phyloP scores from a whole-genome alignment of 345 rosid species.

The Raphanus raphanistrum region DNA sequence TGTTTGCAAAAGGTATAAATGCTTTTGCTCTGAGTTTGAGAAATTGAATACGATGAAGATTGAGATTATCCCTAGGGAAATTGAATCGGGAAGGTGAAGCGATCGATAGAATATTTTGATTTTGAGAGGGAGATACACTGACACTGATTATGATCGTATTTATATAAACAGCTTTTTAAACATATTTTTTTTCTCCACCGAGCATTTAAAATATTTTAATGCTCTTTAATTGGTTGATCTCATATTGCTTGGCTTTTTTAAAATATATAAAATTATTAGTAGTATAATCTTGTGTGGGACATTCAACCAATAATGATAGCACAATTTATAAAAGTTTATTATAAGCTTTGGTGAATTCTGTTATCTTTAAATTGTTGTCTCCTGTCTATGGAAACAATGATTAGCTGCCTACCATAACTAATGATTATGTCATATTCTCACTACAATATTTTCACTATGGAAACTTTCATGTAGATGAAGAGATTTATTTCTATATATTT shows the following conservation, averaged over 20 bases:
- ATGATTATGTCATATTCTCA: neutral
- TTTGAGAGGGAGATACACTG: slow-evolving; percentile 12
- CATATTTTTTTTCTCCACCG: too few relatives aligned
- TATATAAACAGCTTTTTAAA: neutral
- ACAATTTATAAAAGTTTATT: neutral
- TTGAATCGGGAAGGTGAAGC: slow-evolving; percentile 25
- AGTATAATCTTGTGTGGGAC: neutral
- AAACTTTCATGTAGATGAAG: slow-evolving; percentile 5
- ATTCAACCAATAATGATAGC: neutral
- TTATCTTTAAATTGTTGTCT: neutral
- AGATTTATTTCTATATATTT: neutral
- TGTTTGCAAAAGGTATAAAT: neutral
- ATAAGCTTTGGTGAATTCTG: neutral
- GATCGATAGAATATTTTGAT: slow-evolving; percentile 24
- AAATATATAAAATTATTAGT: neutral
- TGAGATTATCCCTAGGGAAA: slow-evolving; percentile 5
- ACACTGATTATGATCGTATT: slow-evolving; percentile 9
- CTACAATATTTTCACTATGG: neutral
- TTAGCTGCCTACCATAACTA: slow-evolving; percentile 5
- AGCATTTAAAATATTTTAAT: neutral
- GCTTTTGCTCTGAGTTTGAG: neutral
- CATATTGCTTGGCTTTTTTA: neutral
- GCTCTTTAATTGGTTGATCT: neutral
- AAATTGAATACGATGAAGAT: slow-evolving; percentile 6
- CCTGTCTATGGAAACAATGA: neutral